Percentiles rank a stretch among this genome's conserved stretches.
Conservation (phyloP, 2,329 filamentous ascomycete species). For the Aspergillus ruber region DNA sequence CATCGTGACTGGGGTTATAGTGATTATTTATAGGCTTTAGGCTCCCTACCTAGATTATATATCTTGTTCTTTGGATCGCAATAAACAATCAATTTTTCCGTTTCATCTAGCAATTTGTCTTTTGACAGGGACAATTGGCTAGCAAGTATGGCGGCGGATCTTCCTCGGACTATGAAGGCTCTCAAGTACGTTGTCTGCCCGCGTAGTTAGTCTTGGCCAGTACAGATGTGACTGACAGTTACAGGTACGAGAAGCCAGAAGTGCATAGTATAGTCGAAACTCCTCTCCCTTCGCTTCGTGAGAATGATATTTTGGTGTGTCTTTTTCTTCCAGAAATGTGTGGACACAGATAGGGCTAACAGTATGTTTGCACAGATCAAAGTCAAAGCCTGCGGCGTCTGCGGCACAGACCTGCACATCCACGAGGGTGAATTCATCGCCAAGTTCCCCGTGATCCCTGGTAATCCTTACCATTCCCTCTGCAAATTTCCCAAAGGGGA, state of each 20-base stretch:
- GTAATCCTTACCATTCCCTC: constrained; percentile 1
- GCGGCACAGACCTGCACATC: constrained; percentile 48
- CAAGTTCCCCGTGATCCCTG: constrained; percentile 59
- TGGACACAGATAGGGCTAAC: not conserved
- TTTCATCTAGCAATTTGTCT: not conserved
- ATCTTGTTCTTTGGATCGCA: no score
- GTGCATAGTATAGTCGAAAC: constrained; percentile 56
- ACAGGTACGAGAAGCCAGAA: constrained; percentile 56
- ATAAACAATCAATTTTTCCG: no score
- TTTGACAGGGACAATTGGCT: no score
- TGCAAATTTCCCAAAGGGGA: not conserved
- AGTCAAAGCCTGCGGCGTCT: constrained; percentile 62
- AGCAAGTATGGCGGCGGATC: constrained; percentile 26
- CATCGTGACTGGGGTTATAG: no score
- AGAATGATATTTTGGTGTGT: constrained; percentile 52
- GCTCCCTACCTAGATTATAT: no score
- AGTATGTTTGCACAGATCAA: constrained; percentile 44
- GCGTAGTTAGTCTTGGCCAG: not conserved
- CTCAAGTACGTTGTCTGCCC: constrained; percentile 44
- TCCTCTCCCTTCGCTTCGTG: constrained; percentile 54
- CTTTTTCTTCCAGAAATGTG: no score
- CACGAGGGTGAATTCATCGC: constrained; percentile 63
- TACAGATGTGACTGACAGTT: not conserved
- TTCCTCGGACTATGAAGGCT: constrained; percentile 56
- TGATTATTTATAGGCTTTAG: no score